Percentiles rank a stretch among this genome's conserved stretches.
Conservation (phyloP, 164 flowering plant genomes). For the Tetracentron sinense region DNA sequence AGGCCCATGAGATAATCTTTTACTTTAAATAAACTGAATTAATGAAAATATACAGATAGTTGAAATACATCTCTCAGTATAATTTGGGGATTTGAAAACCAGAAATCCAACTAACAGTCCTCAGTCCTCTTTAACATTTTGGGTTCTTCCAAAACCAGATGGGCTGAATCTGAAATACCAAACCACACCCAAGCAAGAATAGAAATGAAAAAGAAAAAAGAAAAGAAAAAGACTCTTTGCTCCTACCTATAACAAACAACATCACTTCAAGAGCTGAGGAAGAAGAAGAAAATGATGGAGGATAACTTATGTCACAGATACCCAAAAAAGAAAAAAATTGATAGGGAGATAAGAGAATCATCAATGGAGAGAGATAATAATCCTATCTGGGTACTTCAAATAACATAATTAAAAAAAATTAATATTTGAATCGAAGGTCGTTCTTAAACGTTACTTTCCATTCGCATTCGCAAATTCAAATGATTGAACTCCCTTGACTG, state of each 20-base stretch:
- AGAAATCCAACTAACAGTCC: slow-evolving; percentile 12
- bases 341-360: slow-evolving; percentile 1
- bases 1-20: neutral
- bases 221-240: slow-evolving; percentile 12
- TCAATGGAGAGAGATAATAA: slow-evolving; percentile 11
- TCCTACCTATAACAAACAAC: slow-evolving; percentile 26
- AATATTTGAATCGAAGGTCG: slow-evolving; percentile 16
- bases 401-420: slow-evolving; percentile 5
- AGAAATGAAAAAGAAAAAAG: neutral
- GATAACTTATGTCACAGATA: slow-evolving; percentile 14
- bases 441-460: slow-evolving; percentile 10
- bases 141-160: slow-evolving; percentile 22
- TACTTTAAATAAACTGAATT: slow-evolving; percentile 20
- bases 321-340: slow-evolving; percentile 3
- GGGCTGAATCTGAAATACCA: slow-evolving; percentile 29
- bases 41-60: slow-evolving; percentile 30
- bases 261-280: slow-evolving; percentile 23
- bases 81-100: slow-evolving; percentile 20
- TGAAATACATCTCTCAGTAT: slow-evolving; percentile 27
- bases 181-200: slow-evolving; percentile 35
- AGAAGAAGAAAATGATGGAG: slow-evolving; percentile 18
- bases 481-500: too few species aligned
- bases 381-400: slow-evolving; percentile 20
- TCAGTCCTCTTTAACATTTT: slow-evolving; percentile 5
- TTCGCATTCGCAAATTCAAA: slow-evolving; percentile 2